These are phyloP conservation scores for Calonectria hongkongensis DNA, from an alignment of 2,329 filamentous ascomycete genomes.

Conservation along the genomic window DNA sequence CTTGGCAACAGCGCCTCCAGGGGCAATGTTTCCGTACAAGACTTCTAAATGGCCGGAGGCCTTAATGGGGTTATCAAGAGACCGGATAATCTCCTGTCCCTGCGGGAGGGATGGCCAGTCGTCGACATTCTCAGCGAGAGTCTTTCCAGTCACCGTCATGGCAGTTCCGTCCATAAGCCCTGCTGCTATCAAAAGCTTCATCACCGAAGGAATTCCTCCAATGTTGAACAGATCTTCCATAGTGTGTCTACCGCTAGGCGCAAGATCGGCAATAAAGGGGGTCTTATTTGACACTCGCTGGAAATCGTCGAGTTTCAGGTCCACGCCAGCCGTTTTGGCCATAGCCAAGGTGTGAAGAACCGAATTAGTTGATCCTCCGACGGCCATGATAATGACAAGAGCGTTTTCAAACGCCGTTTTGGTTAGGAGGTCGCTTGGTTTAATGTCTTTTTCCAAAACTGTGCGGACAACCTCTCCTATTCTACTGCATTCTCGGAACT, in stretches of 20 bases:
- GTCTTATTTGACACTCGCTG: conserved; percentile 69
- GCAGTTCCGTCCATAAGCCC: conserved; percentile 65
- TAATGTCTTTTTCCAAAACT: conserved; percentile 68
- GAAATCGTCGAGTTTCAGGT: conserved; percentile 72
- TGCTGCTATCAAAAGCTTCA: conserved; percentile 71
- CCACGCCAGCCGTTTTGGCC: conserved; percentile 71
- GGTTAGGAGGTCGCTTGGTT: conserved; percentile 73
- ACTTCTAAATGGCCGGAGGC: conserved; percentile 89
- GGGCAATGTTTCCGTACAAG: conserved; percentile 88
- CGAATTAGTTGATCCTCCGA: conserved; percentile 74
- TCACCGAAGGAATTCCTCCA: conserved; percentile 71
- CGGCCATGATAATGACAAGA: conserved; percentile 72
- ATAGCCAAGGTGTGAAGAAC: conserved; percentile 74
- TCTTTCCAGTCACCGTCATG: conserved; percentile 83
- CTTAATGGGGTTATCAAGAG: conserved; percentile 84
- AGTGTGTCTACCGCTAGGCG: conserved; percentile 71
- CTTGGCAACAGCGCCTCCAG: conserved; percentile 91
- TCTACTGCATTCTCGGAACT: conserved; percentile 67
- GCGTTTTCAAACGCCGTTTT: conserved; percentile 74
- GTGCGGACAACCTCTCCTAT: conserved; percentile 70
- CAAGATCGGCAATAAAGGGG: conserved; percentile 72
- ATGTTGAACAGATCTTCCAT: conserved; percentile 73
- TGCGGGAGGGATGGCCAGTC: conserved; percentile 84
- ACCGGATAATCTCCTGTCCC: conserved; percentile 89
- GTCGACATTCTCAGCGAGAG: conserved; percentile 85